These are phyloP conservation scores for Allomyces macrogynus DNA, from an alignment of 192 early-diverging fungal species.

Conservation along the genomic window DNA sequence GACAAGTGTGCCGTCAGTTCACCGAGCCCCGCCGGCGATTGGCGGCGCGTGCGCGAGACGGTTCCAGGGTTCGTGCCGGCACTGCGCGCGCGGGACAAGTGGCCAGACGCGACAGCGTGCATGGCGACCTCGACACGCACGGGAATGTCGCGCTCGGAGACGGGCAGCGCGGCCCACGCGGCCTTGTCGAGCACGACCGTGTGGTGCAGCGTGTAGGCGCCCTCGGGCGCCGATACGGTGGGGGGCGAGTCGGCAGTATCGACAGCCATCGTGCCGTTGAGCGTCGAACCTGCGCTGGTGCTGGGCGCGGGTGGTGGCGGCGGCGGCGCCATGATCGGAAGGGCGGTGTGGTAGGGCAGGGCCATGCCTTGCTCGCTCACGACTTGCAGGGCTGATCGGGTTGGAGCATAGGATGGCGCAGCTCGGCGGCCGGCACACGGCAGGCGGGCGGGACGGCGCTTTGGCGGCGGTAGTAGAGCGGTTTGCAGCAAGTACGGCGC, in stretches of 20 bases:
- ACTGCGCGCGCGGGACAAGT: neutral
- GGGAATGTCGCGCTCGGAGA: neutral
- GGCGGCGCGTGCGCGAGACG: neutral
- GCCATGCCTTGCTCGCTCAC: too few species aligned
- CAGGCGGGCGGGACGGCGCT: too few species aligned
- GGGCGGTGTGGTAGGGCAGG: too few species aligned
- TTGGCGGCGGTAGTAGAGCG: too few species aligned
- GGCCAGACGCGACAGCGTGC: neutral
- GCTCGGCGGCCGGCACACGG: neutral
- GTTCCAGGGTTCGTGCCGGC: neutral
- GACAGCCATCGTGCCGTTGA: neutral
- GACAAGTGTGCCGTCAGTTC: too few species aligned
- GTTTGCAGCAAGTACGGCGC: too few species aligned
- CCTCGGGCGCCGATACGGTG: neutral
- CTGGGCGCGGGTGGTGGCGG: neutral
- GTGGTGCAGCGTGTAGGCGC: neutral
- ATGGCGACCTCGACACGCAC: neutral
- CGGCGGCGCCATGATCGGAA: too few species aligned
- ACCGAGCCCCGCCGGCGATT: neutral
- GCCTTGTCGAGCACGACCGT: neutral
- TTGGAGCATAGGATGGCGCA: conserved; percentile 5
- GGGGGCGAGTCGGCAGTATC: neutral
- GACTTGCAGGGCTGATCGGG: conserved; percentile 1
- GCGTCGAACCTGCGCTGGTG: neutral
- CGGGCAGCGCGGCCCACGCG: neutral